These are phyloP conservation scores for Phytophthora hibernalis DNA, from an alignment of 352 stramenopile genomes.

Conservation along the genomic window DNA sequence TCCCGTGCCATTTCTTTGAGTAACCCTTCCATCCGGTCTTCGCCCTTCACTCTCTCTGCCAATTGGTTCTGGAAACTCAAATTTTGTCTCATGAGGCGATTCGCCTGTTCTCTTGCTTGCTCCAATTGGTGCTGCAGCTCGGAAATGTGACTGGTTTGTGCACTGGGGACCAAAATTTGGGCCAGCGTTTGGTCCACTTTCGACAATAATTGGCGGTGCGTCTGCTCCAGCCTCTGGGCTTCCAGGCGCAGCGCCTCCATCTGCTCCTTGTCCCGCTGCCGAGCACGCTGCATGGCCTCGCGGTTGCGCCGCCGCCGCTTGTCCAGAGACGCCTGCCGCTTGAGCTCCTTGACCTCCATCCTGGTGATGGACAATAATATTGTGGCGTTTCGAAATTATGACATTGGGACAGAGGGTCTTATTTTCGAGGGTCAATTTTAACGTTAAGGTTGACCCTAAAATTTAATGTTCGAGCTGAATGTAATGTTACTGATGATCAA, in stretches of 20 bases:
- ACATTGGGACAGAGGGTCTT: no score
- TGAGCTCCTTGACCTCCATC: slow-evolving; percentile 17
- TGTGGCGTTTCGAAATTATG: no score
- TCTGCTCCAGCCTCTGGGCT: slow-evolving; percentile 41
- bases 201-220: slow-evolving; percentile 44
- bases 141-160: slow-evolving; percentile 11
- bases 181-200: slow-evolving; percentile 48
- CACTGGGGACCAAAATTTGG: slow-evolving; percentile 6
- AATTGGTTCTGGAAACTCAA: slow-evolving; percentile 54
- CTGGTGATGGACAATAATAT: no score
- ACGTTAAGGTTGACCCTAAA: no score
- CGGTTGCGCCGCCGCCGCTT: slow-evolving; percentile 60
- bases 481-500: no score
- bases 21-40: slow-evolving; percentile 66
- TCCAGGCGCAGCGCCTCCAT: slow-evolving; percentile 53
- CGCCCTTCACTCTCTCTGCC: slow-evolving; percentile 53
- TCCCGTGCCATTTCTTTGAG: slow-evolving; percentile 53
- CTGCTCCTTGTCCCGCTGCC: slow-evolving; percentile 58
- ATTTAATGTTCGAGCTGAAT: no score
- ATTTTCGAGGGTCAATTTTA: no score
- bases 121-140: slow-evolving; percentile 46
- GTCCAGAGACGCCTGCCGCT: slow-evolving; percentile 48
- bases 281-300: slow-evolving; percentile 67
- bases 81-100: slow-evolving; percentile 55
- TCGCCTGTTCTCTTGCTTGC: slow-evolving; percentile 38